These are phyloP conservation scores for Euphorbia lathyris DNA, from an alignment of 345 rosid genomes.

Conservation along the genomic window DNA sequence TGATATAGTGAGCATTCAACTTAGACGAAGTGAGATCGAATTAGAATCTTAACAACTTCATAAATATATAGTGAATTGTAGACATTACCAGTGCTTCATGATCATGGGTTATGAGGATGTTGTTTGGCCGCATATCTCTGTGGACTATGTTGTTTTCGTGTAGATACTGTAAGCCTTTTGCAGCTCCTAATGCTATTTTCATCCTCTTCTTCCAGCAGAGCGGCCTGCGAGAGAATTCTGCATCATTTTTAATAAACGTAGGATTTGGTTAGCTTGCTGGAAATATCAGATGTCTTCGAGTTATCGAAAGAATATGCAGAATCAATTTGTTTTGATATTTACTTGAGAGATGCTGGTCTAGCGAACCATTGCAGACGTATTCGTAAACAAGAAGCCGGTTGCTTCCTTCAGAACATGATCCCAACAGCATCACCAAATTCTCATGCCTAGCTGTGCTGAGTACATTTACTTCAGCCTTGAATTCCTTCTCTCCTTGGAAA, in stretches of 20 bases:
- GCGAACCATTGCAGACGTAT: conserved; percentile 55
- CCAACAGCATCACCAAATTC: conserved; percentile 57
- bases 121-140: conserved; percentile 63
- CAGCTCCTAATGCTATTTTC: conserved; percentile 58
- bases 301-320: neutral
- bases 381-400: conserved; percentile 60
- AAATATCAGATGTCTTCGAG: neutral
- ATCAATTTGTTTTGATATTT: conserved; percentile 13
- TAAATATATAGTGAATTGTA: neutral
- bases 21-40: neutral
- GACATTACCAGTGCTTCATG: conserved; percentile 48
- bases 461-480: conserved; percentile 58
- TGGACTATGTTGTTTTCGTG: conserved; percentile 57
- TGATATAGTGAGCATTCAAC: conserved; percentile 12
- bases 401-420: conserved; percentile 58
- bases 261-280: neutral
- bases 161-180: conserved; percentile 53
- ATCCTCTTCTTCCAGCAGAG: conserved; percentile 58
- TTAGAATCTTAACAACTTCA: neutral
- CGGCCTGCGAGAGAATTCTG: conserved; percentile 43
- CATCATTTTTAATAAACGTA: conserved; percentile 18
- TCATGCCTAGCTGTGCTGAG: conserved; percentile 57
- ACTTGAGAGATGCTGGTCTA: conserved; percentile 64
- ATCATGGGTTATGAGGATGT: conserved; percentile 66
- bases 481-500: conserved; percentile 61